Evolutionary conservation across 192 early-diverging fungal species (phyloP).

Genomic region (Cladochytrium replicatum): DNA sequence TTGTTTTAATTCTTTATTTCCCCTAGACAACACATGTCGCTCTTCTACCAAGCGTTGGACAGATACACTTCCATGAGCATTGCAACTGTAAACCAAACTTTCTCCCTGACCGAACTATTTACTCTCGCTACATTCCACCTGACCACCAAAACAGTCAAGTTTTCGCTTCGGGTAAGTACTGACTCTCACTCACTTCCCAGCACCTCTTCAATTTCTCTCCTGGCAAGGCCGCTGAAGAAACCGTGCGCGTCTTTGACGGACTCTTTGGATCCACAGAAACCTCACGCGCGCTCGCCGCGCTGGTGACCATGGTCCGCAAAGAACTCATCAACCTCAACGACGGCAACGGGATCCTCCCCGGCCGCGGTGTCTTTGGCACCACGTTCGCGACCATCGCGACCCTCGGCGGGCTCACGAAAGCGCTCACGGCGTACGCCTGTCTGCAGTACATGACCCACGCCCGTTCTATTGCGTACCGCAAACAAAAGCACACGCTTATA

Average conservation of each 20-base stretch:
- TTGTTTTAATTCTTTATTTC: not conserved
- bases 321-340: conserved; percentile 56
- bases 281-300: conserved; percentile 70
- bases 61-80: conserved; percentile 48
- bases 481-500: conserved; percentile 32
- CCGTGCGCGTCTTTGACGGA: conserved; percentile 83
- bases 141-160: conserved; percentile 55
- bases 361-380: conserved; percentile 16
- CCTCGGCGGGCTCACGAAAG: conserved; percentile 65
- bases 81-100: conserved; percentile 46
- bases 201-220: not conserved
- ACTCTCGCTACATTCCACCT: conserved; percentile 57
- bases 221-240: conserved; percentile 70
- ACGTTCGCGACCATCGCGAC: conserved; percentile 57
- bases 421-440: conserved; percentile 74
- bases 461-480: conserved; percentile 31
- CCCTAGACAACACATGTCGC: not conserved
- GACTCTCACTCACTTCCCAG: conserved; percentile 1
- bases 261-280: conserved; percentile 94
- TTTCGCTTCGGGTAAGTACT: conserved; percentile 40
- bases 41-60: conserved; percentile 40
- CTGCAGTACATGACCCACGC: conserved; percentile 72
- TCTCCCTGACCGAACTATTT: conserved; percentile 54
- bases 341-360: conserved; percentile 13
- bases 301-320: conserved; percentile 66